These are phyloP conservation scores for Trametes coccinea DNA, from an alignment of 768 basidiomycete species.

Conservation along the genomic window DNA sequence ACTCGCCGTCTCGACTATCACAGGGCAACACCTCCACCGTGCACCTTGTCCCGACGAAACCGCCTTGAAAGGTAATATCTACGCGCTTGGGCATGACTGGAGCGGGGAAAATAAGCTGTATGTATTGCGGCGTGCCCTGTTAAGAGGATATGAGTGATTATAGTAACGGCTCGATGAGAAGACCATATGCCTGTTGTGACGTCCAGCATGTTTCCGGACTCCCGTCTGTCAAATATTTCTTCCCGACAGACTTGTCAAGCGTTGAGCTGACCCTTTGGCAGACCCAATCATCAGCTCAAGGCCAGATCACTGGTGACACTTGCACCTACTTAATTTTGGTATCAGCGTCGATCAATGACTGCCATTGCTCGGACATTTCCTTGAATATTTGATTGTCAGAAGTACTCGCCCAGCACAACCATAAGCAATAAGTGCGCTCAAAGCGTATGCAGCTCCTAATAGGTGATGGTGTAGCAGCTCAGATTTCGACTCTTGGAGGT, in stretches of 20 bases:
- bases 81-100: conserved; percentile 58
- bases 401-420: too few species aligned
- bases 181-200: conserved; percentile 62
- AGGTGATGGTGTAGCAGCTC: too few species aligned
- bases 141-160: neutral
- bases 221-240: conserved; percentile 67
- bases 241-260: conserved; percentile 70
- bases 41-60: conserved; percentile 77
- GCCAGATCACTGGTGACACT: neutral
- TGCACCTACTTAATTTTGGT: conserved; percentile 52
- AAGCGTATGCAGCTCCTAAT: too few species aligned
- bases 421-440: too few species aligned
- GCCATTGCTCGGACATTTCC: conserved; percentile 5
- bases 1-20: conserved; percentile 29
- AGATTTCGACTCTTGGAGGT: too few species aligned
- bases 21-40: conserved; percentile 42
- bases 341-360: conserved; percentile 43
- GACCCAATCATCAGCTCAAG: conserved; percentile 5
- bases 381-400: too few species aligned
- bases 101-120: conserved; percentile 61
- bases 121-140: conserved; percentile 78
- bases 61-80: conserved; percentile 78
- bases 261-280: conserved; percentile 74
- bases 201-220: conserved; percentile 85
- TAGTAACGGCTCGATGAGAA: neutral